Evolutionary conservation across 208 protist species (phyloP).

Genomic region (Trypanosoma avium): DNA sequence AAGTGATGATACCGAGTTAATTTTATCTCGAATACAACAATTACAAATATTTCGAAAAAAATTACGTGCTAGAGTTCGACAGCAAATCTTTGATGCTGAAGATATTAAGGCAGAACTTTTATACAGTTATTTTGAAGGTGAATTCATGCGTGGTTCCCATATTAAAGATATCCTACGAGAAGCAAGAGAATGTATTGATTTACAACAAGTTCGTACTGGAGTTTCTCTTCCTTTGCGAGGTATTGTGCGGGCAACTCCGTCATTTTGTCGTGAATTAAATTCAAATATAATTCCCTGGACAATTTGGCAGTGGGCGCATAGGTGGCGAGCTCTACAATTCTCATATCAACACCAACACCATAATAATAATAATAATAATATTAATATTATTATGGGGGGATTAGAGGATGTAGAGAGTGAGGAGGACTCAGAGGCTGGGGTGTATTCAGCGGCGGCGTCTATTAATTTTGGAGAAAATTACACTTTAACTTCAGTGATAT

Average conservation of each 20-base stretch:
- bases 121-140: slow-evolving; percentile 33
- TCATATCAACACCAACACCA: slow-evolving; percentile 8
- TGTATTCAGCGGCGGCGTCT: not conserved
- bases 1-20: not conserved
- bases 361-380: not conserved
- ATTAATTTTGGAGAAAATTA: not conserved
- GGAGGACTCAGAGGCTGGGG: slow-evolving; percentile 7
- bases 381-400: not conserved
- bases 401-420: slow-evolving; percentile 3
- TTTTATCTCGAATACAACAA: slow-evolving; percentile 56
- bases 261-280: slow-evolving; percentile 43
- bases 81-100: slow-evolving; percentile 87
- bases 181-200: slow-evolving; percentile 46
- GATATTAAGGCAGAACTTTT: slow-evolving; percentile 65
- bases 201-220: slow-evolving; percentile 25
- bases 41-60: slow-evolving; percentile 60
- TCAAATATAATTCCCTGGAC: slow-evolving; percentile 67
- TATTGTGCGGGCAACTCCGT: not conserved
- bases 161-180: slow-evolving; percentile 51
- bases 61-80: slow-evolving; percentile 58
- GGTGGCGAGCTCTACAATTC: slow-evolving; percentile 49
- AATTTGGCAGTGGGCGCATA: slow-evolving; percentile 87
- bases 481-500: not conserved
- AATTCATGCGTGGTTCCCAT: slow-evolving; percentile 32
- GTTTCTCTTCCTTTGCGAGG: not conserved